These are phyloP conservation scores for Didymella glomerata DNA, from an alignment of 2,329 filamentous ascomycete genomes.

Conservation along the genomic window DNA sequence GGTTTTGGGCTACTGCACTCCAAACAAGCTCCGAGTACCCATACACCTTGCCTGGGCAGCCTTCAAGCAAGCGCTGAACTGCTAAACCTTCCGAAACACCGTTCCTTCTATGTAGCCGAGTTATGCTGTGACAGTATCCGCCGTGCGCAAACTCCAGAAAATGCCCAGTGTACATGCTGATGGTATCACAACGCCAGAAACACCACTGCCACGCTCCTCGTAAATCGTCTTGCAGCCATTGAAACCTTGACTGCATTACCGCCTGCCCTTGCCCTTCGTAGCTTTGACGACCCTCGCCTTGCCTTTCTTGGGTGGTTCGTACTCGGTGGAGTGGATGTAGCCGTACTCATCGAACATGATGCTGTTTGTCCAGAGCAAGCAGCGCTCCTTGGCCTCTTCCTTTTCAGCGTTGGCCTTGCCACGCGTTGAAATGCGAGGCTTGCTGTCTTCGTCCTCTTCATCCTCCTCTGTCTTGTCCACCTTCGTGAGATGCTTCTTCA, in stretches of 20 bases:
- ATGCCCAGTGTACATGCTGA: constrained; percentile 28
- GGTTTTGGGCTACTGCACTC: background rate
- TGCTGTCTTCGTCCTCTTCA: constrained; percentile 56
- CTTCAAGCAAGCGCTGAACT: background rate
- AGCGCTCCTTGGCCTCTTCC: constrained; percentile 64
- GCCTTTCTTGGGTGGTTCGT: constrained; percentile 58
- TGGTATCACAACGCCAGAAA: constrained; percentile 36
- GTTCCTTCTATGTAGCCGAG: constrained; percentile 11
- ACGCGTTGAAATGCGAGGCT: constrained; percentile 68
- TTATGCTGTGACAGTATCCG: background rate
- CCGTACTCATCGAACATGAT: constrained; percentile 66
- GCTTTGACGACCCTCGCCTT: constrained; percentile 52
- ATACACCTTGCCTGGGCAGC: background rate
- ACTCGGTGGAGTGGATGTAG: constrained; percentile 66
- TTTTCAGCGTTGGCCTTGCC: constrained; percentile 67
- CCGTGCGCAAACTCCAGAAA: constrained; percentile 29
- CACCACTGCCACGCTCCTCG: constrained; percentile 34
- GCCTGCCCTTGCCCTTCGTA: constrained; percentile 42
- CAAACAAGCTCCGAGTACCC: background rate
- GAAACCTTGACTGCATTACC: constrained; percentile 15
- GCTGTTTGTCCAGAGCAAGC: constrained; percentile 71
- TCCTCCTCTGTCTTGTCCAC: constrained; percentile 60
- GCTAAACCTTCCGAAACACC: background rate
- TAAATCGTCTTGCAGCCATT: constrained; percentile 26
- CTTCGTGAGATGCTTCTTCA: constrained; percentile 73